Evolutionary conservation across 2,329 filamentous ascomycete genomes (phyloP).

Genomic region (Teratosphaeria zuluensis): DNA sequence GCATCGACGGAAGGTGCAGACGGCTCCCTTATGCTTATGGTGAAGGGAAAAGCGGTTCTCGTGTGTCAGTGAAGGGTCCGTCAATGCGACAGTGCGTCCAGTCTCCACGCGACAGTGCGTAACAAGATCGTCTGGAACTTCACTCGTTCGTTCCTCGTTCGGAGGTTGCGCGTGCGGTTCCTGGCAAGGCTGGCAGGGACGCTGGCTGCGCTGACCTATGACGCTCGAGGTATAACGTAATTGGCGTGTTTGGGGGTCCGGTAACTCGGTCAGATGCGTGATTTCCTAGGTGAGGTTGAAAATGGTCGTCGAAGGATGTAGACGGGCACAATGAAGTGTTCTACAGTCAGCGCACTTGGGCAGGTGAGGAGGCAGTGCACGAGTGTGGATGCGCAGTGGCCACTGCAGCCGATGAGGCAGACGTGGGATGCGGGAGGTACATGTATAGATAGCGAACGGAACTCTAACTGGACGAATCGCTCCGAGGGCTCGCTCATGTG

Average conservation of each 20-base stretch:
- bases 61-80: background rate
- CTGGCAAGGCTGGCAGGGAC: no score
- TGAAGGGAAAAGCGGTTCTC: background rate
- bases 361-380: background rate
- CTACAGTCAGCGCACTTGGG: background rate
- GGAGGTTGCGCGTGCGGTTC: background rate
- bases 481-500: background rate
- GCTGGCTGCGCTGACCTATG: background rate
- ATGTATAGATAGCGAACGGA: background rate
- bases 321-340: background rate
- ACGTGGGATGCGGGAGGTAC: background rate
- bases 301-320: background rate
- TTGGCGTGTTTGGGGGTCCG: background rate
- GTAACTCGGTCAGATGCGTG: background rate
- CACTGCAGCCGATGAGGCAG: background rate
- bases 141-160: background rate
- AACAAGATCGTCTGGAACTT: background rate
- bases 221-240: background rate
- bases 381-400: background rate
- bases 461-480: background rate
- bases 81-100: background rate
- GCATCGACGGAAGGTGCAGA: background rate
- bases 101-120: background rate
- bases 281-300: background rate
- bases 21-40: background rate